Evolutionary conservation across 2,329 filamentous ascomycete species (phyloP).

Genomic region (Fusarium piperis): DNA sequence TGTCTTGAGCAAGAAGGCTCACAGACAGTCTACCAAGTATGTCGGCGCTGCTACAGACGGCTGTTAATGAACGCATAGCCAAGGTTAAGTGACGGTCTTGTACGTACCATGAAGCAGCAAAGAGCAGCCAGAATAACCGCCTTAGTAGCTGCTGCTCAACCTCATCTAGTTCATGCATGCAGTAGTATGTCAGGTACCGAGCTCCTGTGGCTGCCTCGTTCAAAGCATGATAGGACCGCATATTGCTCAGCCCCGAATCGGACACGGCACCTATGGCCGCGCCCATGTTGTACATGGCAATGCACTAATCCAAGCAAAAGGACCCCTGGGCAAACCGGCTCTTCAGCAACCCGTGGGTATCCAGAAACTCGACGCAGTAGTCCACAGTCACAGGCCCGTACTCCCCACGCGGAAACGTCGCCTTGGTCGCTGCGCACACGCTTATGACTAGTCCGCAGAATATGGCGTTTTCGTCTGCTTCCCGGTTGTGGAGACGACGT

Average conservation of each 20-base stretch:
- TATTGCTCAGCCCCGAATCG: slow-evolving; percentile 17
- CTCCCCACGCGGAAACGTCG: slow-evolving; percentile 43
- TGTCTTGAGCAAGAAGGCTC: slow-evolving; percentile 39
- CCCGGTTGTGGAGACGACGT: slow-evolving; percentile 38
- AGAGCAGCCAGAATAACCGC: slow-evolving; percentile 48
- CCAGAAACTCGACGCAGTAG: slow-evolving; percentile 43
- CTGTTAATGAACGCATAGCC: background rate
- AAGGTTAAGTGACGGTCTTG: background rate
- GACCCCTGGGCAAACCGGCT: slow-evolving; percentile 17
- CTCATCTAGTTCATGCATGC: slow-evolving; percentile 30
- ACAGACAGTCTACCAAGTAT: slow-evolving; percentile 43
- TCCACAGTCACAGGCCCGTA: slow-evolving; percentile 43
- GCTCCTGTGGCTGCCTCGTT: slow-evolving; percentile 43
- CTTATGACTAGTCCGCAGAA: slow-evolving; percentile 49
- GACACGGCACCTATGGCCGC: slow-evolving; percentile 32
- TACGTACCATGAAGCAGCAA: slow-evolving; percentile 43
- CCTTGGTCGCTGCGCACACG: slow-evolving; percentile 48
- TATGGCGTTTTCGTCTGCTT: slow-evolving; percentile 37
- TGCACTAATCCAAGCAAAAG: slow-evolving; percentile 49
- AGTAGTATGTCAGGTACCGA: slow-evolving; percentile 45
- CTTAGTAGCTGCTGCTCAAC: slow-evolving; percentile 46
- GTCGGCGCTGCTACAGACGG: slow-evolving; percentile 38
- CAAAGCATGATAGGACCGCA: slow-evolving; percentile 36
- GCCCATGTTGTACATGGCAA: slow-evolving; percentile 50
- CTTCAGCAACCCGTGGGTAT: slow-evolving; percentile 39